Base-by-base conservation (phyloP, 768 basidiomycete genomes). In the Boletellus emodensis region DNA sequence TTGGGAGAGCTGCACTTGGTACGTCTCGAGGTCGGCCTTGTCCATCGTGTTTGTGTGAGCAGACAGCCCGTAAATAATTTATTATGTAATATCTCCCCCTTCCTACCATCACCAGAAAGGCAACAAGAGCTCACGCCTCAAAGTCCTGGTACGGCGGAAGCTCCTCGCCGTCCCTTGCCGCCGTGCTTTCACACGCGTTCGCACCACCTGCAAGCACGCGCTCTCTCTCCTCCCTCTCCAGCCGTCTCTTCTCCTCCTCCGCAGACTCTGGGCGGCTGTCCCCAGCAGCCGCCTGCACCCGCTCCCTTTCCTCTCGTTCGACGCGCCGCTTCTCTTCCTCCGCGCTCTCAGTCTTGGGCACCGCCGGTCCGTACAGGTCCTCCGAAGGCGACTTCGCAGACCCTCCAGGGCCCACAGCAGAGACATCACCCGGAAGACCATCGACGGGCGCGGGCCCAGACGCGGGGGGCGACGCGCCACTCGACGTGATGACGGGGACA, bases 1-100 rank as follows among this genome's bases (percentile, higher is more conserved):
- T 66, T 93, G 89, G n/a, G 85, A 82, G 52, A 92, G 84, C 65
- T 91, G 89, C 11, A 87, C 87, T 72, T 93, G 87, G 64, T 92
- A 93, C 2, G 88, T 89, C 69, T 94, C 91, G 51, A 94, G 80
- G 68, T 93, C 91, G 51, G 80, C 74, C 61, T 80, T 82, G 65
- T 89, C 66, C 66, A 68, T 68, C 6, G 51, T 11, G 37, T 11
- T 28, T 30, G 30, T 11, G 30, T 30, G 30, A 30, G 30, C 30
- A 30, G 30, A 30, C 30, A 9, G 30, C 30, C 30, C 30, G 30
- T 30, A 30, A 11, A 26, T 26, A 10, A 11, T 30, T 6, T 11
- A 10, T 30, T 30, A 30, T 30, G 30, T 30, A 30, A 30, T 30
- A 30, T 26, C 24, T 4, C 3, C 6, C 24, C 24, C 5, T 26